phyloP scores from a whole-genome alignment of 345 rosid species.

The Mallotus nudiflorus region DNA sequence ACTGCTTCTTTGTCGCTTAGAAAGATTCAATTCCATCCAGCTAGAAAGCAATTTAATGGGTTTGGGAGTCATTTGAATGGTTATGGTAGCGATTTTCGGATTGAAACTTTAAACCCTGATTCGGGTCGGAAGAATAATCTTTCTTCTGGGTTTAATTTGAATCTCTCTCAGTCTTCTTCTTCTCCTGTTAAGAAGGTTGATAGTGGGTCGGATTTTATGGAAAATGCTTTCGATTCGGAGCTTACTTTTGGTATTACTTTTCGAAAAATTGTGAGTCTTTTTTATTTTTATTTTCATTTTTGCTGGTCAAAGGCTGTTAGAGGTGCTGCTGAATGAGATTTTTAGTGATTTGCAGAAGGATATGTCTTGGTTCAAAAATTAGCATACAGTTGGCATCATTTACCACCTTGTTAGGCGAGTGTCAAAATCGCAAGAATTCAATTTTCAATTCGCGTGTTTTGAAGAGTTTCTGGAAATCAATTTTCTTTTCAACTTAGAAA shows the following conservation, averaged over 20 bases:
- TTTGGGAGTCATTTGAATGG: slow-evolving; percentile 20
- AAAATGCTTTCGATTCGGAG: slow-evolving; percentile 66
- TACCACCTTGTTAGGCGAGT: too few relatives aligned
- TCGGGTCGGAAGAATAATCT: slow-evolving; percentile 28
- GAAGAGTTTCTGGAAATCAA: too few relatives aligned
- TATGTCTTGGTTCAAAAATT: too few relatives aligned
- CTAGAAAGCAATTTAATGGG: slow-evolving; percentile 54
- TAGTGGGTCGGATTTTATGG: slow-evolving; percentile 53
- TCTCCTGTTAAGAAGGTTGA: slow-evolving; percentile 39
- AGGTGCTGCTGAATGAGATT: too few relatives aligned
- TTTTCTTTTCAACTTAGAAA: too few relatives aligned
- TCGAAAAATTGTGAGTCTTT: slow-evolving; percentile 70
- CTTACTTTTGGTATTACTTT: slow-evolving; percentile 55
- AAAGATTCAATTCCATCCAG: slow-evolving; percentile 65
- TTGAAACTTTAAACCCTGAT: slow-evolving; percentile 69
- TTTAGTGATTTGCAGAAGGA: too few relatives aligned
- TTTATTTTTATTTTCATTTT: neutral
- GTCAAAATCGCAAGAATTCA: too few relatives aligned
- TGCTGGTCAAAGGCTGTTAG: too few relatives aligned
- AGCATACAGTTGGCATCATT: too few relatives aligned
- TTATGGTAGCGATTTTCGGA: slow-evolving; percentile 49
- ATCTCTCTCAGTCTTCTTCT: neutral
- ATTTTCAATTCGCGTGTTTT: too few relatives aligned
- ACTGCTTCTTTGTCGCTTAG: slow-evolving; percentile 31
- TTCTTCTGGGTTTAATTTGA: slow-evolving; percentile 10